Percentiles rank a stretch among this genome's conserved stretches.
These are phyloP conservation scores for Boletus eberwhitei DNA, from an alignment of 768 basidiomycete species.

Conservation along the genomic window DNA sequence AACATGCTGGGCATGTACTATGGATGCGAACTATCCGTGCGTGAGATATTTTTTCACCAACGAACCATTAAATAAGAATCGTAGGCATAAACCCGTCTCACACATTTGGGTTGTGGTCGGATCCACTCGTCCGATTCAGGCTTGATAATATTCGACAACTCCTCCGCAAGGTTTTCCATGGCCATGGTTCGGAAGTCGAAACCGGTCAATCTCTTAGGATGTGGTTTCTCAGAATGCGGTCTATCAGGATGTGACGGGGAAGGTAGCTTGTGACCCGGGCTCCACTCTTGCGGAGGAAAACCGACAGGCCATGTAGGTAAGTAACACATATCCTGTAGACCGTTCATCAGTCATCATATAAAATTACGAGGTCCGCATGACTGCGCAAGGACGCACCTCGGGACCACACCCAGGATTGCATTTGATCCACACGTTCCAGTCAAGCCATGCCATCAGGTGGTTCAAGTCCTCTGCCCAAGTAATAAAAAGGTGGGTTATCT, in stretches of 20 bases:
- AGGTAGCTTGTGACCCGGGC: neutral
- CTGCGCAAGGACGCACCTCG: conserved; percentile 35
- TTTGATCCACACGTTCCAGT: conserved; percentile 50
- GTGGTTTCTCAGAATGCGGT: too few relatives aligned
- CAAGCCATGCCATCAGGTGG: conserved; percentile 47
- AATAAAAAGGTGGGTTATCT: conserved; percentile 9
- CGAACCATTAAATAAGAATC: neutral
- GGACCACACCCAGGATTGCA: conserved; percentile 45
- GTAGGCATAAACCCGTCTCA: conserved; percentile 10
- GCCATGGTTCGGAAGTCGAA: neutral
- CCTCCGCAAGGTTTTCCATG: neutral
- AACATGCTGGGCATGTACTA: neutral
- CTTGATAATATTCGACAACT: neutral
- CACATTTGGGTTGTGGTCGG: conserved; percentile 21
- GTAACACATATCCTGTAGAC: conserved; percentile 24
- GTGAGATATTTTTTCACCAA: too few relatives aligned
- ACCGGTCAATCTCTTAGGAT: neutral
- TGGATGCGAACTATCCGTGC: neutral
- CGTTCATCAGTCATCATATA: neutral
- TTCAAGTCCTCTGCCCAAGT: conserved; percentile 37
- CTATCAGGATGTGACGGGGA: neutral
- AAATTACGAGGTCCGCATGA: neutral
- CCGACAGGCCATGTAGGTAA: conserved; percentile 25
- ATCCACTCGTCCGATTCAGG: conserved; percentile 14
- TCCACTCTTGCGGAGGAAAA: neutral